A percentile compares a stretch with the other conserved stretches of the same genome.
Conservation (phyloP, 768 basidiomycete genomes). For the Kwoniella mangroviensis region DNA sequence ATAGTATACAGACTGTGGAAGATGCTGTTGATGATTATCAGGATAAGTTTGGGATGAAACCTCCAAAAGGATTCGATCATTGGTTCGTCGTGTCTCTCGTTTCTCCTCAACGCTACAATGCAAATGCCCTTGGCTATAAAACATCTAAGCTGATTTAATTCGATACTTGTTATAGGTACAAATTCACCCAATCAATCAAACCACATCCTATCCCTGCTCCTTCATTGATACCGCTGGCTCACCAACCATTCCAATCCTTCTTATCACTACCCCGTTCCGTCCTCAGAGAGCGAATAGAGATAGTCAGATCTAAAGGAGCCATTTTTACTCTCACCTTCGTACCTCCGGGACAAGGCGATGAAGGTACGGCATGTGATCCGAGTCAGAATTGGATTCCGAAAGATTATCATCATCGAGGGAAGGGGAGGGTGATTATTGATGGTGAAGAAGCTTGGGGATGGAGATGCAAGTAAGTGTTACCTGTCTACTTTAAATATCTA, state of each 20-base stretch:
- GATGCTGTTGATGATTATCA: conserved; percentile 47
- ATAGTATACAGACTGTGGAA: conserved; percentile 30
- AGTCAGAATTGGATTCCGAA: conserved; percentile 32
- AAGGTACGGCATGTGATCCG: conserved; percentile 41
- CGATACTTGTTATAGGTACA: conserved; percentile 27
- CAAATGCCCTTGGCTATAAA: no score
- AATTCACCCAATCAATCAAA: conserved; percentile 35
- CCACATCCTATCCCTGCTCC: conserved; percentile 31
- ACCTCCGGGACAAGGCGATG: conserved; percentile 43
- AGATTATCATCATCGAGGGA: conserved; percentile 32
- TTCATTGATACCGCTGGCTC: conserved; percentile 28
- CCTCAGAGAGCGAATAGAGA: conserved; percentile 33
- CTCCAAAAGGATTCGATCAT: conserved; percentile 42
- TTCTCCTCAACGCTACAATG: neutral
- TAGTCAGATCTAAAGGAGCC: conserved; percentile 25
- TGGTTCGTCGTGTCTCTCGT: conserved; percentile 31
- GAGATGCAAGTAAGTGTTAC: conserved; percentile 46
- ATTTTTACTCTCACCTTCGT: conserved; percentile 43
- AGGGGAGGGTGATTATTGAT: conserved; percentile 36
- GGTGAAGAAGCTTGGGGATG: conserved; percentile 43
- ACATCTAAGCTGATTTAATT: no score
- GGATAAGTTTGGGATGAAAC: conserved; percentile 35
- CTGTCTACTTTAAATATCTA: no score
- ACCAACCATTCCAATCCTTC: conserved; percentile 39
- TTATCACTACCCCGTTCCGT: conserved; percentile 30